phyloP scores from a whole-genome alignment of 1,284 basidiomycete genomes.

The Peniophora sp. region DNA sequence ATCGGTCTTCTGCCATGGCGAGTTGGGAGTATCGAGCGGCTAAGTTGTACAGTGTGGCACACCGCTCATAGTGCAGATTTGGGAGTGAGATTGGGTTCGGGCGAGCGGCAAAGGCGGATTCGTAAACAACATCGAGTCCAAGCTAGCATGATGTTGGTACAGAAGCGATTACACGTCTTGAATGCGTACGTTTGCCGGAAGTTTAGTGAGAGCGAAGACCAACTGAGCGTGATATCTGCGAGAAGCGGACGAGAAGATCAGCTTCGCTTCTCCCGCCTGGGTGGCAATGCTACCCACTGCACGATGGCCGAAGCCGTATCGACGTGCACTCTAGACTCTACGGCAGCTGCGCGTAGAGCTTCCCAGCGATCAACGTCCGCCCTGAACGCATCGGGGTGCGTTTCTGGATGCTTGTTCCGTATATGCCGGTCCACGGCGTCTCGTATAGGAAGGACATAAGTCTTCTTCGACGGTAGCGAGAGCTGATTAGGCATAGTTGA shows the following conservation, averaged over 20 bases:
- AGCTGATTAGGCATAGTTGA: conserved; percentile 71
- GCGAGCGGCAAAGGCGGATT: conserved; percentile 55
- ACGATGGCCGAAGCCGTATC: conserved; percentile 41
- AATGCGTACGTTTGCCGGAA: conserved; percentile 55
- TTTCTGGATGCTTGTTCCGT: conserved; percentile 53
- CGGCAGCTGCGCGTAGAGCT: conserved; percentile 55
- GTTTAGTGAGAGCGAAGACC: conserved; percentile 65
- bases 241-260: conserved; percentile 7
- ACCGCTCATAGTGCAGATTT: conserved; percentile 77
- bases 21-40: conserved; percentile 76
- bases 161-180: conserved; percentile 1
- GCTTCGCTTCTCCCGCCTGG: conserved; percentile 13
- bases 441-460: conserved; percentile 51
- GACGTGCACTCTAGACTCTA: conserved; percentile 50
- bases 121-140: conserved; percentile 68
- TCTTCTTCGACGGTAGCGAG: conserved; percentile 70
- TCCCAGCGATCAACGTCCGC: conserved; percentile 73
- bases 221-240: conserved; percentile 87
- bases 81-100: conserved; percentile 54
- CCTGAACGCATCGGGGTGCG: conserved; percentile 87
- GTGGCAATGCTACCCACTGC: conserved; percentile 29
- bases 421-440: conserved; percentile 64
- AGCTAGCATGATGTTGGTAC: conserved; percentile 43
- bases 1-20: conserved; percentile 60
- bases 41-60: conserved; percentile 76